These are phyloP conservation scores for Turritis glabra DNA, from an alignment of 345 rosid species.

Conservation along the genomic window DNA sequence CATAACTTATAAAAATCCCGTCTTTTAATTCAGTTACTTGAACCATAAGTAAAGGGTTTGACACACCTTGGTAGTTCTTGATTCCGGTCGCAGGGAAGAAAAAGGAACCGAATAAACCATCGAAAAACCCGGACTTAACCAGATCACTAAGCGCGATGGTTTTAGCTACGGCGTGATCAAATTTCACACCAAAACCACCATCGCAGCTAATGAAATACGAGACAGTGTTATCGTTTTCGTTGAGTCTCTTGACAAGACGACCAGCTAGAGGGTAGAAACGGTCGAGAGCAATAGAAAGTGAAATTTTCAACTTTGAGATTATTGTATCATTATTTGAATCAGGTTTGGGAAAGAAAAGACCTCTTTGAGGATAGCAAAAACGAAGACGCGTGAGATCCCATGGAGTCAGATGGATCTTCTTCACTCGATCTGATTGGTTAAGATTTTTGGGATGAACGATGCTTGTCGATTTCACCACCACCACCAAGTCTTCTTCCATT, in stretches of 20 bases:
- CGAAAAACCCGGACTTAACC: conserved; percentile 23
- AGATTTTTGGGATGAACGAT: not conserved
- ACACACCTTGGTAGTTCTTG: conserved; percentile 26
- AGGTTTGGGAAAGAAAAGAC: conserved; percentile 26
- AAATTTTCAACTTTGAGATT: conserved; percentile 15
- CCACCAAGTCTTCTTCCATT: not conserved
- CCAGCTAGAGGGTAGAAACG: conserved; percentile 38
- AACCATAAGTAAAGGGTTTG: conserved; percentile 41
- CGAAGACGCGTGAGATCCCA: conserved; percentile 29
- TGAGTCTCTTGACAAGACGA: conserved; percentile 23
- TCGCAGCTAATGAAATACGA: conserved; percentile 41
- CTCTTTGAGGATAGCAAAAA: conserved; percentile 12
- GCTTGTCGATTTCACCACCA: not conserved
- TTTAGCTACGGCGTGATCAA: conserved; percentile 37
- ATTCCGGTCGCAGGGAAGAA: conserved; percentile 36
- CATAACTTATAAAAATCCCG: conserved; percentile 43
- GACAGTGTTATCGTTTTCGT: conserved; percentile 20
- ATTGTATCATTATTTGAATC: not conserved
- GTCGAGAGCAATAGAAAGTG: conserved; percentile 30
- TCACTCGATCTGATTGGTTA: not conserved
- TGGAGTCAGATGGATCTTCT: conserved; percentile 33
- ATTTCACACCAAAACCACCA: conserved; percentile 26
- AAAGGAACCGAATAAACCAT: conserved; percentile 30
- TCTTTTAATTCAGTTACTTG: conserved; percentile 45
- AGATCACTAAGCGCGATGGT: conserved; percentile 22